A percentile compares a stretch with the other conserved stretches of the same genome.
phyloP scores from a whole-genome alignment of 2,329 filamentous ascomycete species.

The Colletotrichum endophyticum region DNA sequence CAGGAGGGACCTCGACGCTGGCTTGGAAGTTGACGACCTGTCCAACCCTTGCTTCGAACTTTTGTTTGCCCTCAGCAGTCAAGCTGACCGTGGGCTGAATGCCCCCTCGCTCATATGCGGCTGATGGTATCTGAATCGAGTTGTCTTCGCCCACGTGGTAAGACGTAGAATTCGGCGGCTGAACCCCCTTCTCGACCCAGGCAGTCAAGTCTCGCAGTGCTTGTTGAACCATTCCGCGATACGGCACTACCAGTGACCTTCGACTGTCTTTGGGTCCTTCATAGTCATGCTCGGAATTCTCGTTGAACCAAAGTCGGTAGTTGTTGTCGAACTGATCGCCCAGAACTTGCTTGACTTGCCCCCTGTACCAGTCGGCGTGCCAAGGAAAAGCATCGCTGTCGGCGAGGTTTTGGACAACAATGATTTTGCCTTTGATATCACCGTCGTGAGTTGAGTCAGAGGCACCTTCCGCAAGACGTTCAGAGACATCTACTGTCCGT shows the following conservation, averaged over 20 bases:
- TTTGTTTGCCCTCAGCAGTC: neutral
- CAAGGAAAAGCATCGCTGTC: conserved; percentile 26
- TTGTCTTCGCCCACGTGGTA: conserved; percentile 5
- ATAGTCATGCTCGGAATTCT: conserved; percentile 24
- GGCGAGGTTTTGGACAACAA: conserved; percentile 24
- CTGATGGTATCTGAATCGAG: conserved; percentile 12
- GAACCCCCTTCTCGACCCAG: conserved; percentile 22
- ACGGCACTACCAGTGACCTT: conserved; percentile 5
- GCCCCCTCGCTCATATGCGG: conserved; percentile 15
- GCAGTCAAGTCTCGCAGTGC: conserved; percentile 23
- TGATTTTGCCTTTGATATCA: conserved; percentile 23
- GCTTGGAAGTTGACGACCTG: conserved; percentile 2
- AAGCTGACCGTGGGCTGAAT: conserved; percentile 24
- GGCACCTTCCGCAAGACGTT: neutral
- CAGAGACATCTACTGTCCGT: neutral
- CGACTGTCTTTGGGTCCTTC: neutral
- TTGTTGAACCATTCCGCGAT: conserved; percentile 20
- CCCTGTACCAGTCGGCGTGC: conserved; percentile 28
- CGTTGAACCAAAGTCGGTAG: conserved; percentile 25
- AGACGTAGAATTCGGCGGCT: conserved; percentile 7
- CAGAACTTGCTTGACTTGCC: conserved; percentile 6
- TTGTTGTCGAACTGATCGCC: conserved; percentile 16
- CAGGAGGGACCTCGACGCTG: neutral
- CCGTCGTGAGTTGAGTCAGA: conserved; percentile 7
- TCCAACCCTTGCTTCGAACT: neutral